These are phyloP conservation scores for Asterionellopsis glacialis DNA, from an alignment of 108 stramenopile genomes.

Conservation along the genomic window DNA sequence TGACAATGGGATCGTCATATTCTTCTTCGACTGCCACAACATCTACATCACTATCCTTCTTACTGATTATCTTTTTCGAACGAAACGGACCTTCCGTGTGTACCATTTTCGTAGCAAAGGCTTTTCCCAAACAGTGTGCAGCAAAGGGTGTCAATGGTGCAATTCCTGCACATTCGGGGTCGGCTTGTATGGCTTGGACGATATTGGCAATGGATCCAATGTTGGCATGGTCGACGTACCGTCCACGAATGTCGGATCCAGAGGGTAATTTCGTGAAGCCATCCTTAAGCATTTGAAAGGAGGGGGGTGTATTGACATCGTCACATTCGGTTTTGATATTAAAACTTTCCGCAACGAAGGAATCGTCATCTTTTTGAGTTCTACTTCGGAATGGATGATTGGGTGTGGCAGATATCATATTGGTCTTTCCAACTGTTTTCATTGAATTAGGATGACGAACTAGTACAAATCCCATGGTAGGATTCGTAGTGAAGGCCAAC, in stretches of 20 bases:
- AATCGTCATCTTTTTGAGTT: background rate
- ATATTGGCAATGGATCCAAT: constrained; percentile 47
- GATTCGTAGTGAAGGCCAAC: no score
- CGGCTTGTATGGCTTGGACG: constrained; percentile 21
- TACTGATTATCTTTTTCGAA: background rate
- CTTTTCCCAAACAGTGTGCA: constrained; percentile 64
- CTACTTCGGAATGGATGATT: background rate
- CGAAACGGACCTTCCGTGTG: background rate
- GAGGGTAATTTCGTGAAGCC: constrained; percentile 41
- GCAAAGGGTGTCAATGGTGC: constrained; percentile 71
- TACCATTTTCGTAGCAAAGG: constrained; percentile 38
- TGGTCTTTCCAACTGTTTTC: no score
- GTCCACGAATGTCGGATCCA: constrained; percentile 69
- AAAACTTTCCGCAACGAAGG: background rate
- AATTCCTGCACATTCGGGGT: background rate
- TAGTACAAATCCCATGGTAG: no score
- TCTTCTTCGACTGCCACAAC: background rate
- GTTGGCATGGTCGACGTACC: constrained; percentile 39
- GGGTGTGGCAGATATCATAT: no score
- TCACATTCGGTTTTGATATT: constrained; percentile 39
- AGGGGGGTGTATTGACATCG: constrained; percentile 62
- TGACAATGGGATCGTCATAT: constrained; percentile 14
- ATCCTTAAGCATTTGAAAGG: constrained; percentile 33
- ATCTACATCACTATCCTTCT: constrained; percentile 19
- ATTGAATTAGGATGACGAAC: no score